A percentile compares a stretch with the other conserved stretches of the same genome.
Evolutionary conservation across 2,329 filamentous ascomycete species (phyloP).

Genomic region (Sarocladiaceae sp.): DNA sequence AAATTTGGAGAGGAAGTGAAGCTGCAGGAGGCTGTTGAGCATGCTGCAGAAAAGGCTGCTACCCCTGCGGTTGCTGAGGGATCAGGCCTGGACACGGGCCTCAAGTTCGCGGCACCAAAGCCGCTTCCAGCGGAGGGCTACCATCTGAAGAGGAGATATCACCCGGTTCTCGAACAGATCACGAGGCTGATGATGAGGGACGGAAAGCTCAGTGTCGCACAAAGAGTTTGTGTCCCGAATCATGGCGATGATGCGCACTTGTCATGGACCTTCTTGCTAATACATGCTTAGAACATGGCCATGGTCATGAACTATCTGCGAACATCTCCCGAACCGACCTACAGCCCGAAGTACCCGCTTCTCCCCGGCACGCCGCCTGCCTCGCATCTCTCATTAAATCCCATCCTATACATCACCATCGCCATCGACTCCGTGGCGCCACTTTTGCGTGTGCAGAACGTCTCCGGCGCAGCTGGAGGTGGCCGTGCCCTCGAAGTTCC

Average conservation of each 20-base stretch:
- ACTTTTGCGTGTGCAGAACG: conserved; percentile 69
- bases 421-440: conserved; percentile 92
- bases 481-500: conserved; percentile 80
- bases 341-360: conserved; percentile 64
- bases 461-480: conserved; percentile 77
- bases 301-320: conserved; percentile 78
- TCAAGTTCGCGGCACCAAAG: conserved; percentile 71
- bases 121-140: conserved; percentile 16
- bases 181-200: conserved; percentile 87
- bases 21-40: conserved; percentile 3
- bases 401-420: conserved; percentile 79
- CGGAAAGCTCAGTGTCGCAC: conserved; percentile 85
- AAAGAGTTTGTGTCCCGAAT: conserved; percentile 57
- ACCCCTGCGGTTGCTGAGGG: background rate
- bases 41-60: conserved; percentile 11
- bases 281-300: conserved; percentile 64
- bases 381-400: conserved; percentile 78
- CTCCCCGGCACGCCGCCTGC: conserved; percentile 72
- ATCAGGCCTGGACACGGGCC: conserved; percentile 36
- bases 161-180: conserved; percentile 77
- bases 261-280: background rate
- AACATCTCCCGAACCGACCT: conserved; percentile 71
- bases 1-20: conserved; percentile 4
- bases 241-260: background rate
- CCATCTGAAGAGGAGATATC: conserved; percentile 75